These are phyloP conservation scores for Tuber microsphaerosporum DNA, from an alignment of 495 filamentous ascomycete genomes.

Conservation along the genomic window DNA sequence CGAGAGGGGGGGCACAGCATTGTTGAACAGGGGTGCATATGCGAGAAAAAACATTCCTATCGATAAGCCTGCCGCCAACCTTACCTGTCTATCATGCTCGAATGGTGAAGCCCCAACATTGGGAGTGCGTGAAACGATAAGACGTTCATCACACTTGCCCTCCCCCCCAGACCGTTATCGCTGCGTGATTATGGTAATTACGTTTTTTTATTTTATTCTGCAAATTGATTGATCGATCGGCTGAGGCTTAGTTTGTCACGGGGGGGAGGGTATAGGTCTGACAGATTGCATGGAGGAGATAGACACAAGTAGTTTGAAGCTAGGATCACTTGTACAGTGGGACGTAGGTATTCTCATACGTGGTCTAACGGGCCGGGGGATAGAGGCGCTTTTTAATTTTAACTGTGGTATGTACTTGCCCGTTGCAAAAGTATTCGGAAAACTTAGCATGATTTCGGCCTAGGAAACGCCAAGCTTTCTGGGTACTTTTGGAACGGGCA, in stretches of 20 bases:
- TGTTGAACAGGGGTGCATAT: background rate
- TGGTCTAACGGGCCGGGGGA: background rate
- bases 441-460: too few species aligned
- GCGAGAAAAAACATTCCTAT: background rate
- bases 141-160: background rate
- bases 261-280: background rate
- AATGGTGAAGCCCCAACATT: too few species aligned
- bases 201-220: background rate
- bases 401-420: too few species aligned
- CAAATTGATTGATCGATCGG: background rate
- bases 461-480: too few species aligned
- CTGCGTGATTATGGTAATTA: background rate
- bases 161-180: background rate
- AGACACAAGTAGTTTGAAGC: background rate
- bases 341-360: background rate
- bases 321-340: background rate
- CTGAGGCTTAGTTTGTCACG: background rate
- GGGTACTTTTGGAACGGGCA: too few species aligned
- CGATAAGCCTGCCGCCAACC: background rate
- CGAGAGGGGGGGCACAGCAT: background rate
- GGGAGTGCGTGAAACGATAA: background rate
- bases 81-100: background rate
- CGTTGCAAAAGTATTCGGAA: too few species aligned
- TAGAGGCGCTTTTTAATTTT: background rate
- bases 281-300: background rate